Evolutionary conservation across 768 basidiomycete genomes (phyloP), one percentile per base, ranked within the genome.

Genomic region (Podaxis sp.): DNA sequence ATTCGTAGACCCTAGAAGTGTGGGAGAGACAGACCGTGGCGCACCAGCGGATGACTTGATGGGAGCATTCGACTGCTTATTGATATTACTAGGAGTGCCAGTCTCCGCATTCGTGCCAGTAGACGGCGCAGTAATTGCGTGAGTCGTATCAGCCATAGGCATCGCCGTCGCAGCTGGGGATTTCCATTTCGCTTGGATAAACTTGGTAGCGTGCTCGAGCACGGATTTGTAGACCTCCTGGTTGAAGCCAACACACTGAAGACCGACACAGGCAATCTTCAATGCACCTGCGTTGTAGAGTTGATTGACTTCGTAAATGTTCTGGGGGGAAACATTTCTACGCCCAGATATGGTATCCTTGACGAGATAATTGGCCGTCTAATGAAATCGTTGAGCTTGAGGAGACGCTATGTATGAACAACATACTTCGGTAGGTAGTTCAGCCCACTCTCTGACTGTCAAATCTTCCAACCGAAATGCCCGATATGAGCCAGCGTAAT

Each of bases 231-330:
- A 91, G 66, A 90, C 75, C 32, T 73, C 72, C 59, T 84, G 78
- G 71, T 84, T 90, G 78, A 91, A 92, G 2, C 90, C 87, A 55
- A 90, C 79, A 69, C 90, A 92, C 64, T 88, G 87, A 50, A 92
- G 73, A 3, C 83, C 90, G 59, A 92, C 73, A 65, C 89, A 91
- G 13, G 86, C 87, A 23, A 89, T 82, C 62, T 82, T 86, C 50
- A 92, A 78, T 25, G 89, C 90, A 1, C 90, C 90, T 1, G 78
- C 86, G 4, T 80, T 77, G 68, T 91, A 92, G 35, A 91, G 80
- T 68, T 92, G 90, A 0, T 77, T 74, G 0, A 82, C 84, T 70
- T 92, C 90, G 73, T 91, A 91, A 27, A 85, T 72, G 66, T 88
- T 90, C 69, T 90, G 89, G 16, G 90, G 89, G 1, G 89, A 89